These are phyloP conservation scores for Pyrus betulifolia DNA, from an alignment of 306 rosid species.

Conservation along the genomic window DNA sequence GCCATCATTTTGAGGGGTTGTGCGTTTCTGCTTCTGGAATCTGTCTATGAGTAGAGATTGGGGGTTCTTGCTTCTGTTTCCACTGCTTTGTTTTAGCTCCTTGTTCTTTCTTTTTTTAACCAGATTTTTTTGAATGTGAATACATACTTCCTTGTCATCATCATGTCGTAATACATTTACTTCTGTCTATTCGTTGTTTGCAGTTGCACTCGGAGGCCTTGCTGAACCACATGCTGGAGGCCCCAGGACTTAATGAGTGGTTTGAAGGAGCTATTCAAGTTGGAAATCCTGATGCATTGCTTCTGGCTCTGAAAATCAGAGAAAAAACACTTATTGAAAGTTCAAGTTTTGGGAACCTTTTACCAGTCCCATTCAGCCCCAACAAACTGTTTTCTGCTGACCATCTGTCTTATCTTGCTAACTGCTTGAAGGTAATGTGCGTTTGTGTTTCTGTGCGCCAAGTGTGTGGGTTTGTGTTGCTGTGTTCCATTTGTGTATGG, in stretches of 20 bases:
- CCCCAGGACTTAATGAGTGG: conserved; percentile 77
- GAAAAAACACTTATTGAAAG: conserved; percentile 44
- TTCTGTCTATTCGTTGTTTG: conserved; percentile 15
- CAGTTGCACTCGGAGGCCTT: conserved; percentile 60
- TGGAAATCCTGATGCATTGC: conserved; percentile 93
- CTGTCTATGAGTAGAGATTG: background rate
- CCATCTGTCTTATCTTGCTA: conserved; percentile 59
- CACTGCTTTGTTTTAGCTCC: background rate
- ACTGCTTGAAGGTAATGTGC: conserved; percentile 66
- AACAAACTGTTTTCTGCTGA: conserved; percentile 55
- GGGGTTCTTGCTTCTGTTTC: background rate
- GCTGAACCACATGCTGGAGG: conserved; percentile 55
- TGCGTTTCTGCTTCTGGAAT: background rate
- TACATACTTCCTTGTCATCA: background rate
- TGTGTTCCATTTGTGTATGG: background rate
- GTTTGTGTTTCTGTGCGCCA: background rate
- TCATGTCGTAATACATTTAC: background rate
- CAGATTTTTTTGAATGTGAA: background rate
- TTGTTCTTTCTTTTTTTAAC: background rate
- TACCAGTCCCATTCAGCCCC: conserved; percentile 64
- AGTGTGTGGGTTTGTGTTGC: background rate
- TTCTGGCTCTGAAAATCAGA: conserved; percentile 60
- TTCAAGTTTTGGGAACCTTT: conserved; percentile 46
- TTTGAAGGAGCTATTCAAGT: conserved; percentile 63
- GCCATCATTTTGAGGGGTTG: background rate